A percentile compares a stretch with the other conserved stretches of the same genome.
phyloP scores from a whole-genome alignment of 164 flowering plant species.

The Houttuynia cordata region DNA sequence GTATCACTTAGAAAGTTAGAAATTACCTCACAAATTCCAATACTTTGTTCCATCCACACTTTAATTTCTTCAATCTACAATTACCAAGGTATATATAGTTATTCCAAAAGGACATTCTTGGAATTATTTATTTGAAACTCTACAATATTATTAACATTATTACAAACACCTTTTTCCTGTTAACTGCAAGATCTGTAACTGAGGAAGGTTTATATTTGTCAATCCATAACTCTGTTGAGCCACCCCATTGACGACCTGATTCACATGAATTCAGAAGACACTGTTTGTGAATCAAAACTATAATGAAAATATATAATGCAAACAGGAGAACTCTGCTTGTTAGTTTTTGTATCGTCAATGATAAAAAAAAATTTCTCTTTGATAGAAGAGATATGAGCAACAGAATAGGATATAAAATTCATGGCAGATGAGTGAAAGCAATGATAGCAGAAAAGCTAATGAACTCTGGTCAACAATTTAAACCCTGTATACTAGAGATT shows the following conservation, averaged over 20 bases:
- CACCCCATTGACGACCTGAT: conserved; percentile 25
- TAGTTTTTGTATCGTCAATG: no score
- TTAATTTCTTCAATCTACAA: conserved; percentile 88
- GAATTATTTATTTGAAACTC: neutral
- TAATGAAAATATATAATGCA: no score
- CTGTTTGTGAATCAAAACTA: no score
- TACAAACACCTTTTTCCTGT: conserved; percentile 73
- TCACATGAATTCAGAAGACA: conserved; percentile 1
- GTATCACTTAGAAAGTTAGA: neutral
- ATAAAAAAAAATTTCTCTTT: no score
- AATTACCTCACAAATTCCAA: conserved; percentile 37
- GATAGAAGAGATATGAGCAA: no score
- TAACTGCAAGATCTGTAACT: conserved; percentile 75
- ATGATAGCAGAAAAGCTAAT: no score
- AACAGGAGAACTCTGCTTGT: no score
- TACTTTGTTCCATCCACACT: conserved; percentile 60
- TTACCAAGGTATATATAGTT: conserved; percentile 1
- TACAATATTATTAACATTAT: neutral
- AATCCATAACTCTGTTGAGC: conserved; percentile 54
- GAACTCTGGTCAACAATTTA: no score
- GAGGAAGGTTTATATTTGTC: conserved; percentile 69
- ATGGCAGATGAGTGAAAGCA: no score
- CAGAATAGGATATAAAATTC: no score
- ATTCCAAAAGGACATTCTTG: neutral
- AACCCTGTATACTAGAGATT: no score